Evolutionary conservation across 192 early-diverging fungal species (phyloP), one percentile per base, ranked within the genome.

Genomic region (Helicostylum pulchrum): DNA sequence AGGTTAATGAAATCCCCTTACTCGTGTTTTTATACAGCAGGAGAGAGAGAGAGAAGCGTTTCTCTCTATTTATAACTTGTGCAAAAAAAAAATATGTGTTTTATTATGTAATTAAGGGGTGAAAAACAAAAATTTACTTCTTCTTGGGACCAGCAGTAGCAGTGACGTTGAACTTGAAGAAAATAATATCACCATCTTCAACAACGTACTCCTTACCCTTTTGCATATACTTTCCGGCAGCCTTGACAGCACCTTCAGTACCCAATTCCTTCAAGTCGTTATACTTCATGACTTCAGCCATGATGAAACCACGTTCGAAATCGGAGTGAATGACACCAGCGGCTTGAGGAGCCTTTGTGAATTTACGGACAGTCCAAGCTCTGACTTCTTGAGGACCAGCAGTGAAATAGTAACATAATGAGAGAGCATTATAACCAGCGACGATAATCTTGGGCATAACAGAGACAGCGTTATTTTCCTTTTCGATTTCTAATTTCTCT

Each of bases 141-240:
- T 70, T 70, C 54, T 70, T 70, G 53, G 54, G 54, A 39, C 31
- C 53, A 21, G 61, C 42, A 21, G 67, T 31, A 39, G 68, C 61
- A 48, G 68, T 70, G 54, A 70, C 68, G 47, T 70, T 70, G 54
- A 64, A 62, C 66, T 76, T 76, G 84, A 90, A 90, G 72, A 86
- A 88, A 47, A 95, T 88, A 23, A 99, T 89, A 70, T 97, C 96
- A 47, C 96, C 97, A 72, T 95, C 94, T 67, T 92, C 83, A 47
- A 98, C 92, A 44, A 90, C 73, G 49, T 97, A 94, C 0, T 97
- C 94, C 64, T 95, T 92, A 53, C 97, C 94, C 79, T 97, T 93
- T 70, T 87, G 87, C 31, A 84, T 63, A 76, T 94, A 95, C 81
- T 94, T 94, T 46, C 96, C 96, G 9, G 82, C 85, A 32, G 88